Evolutionary conservation across 1,284 basidiomycete species (phyloP).

Genomic region (Testicularia cyperi): DNA sequence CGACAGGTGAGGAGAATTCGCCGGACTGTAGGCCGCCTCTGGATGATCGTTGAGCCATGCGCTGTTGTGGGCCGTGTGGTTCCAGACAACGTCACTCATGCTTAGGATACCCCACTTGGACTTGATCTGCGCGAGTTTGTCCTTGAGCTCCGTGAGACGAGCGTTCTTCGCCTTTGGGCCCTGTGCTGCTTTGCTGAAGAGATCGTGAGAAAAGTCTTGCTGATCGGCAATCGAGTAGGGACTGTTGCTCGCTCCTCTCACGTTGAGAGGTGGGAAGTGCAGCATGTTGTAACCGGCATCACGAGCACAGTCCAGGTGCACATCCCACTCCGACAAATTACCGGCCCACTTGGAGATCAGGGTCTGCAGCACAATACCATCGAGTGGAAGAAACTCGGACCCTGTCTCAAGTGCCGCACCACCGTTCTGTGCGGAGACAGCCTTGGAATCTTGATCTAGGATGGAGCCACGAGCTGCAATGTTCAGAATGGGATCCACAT

Average conservation of each 20-base stretch:
- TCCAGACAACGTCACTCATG: conserved; percentile 54
- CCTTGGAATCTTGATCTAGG: conserved; percentile 19
- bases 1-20: conserved; percentile 53
- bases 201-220: conserved; percentile 45
- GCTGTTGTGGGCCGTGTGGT: conserved; percentile 51
- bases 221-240: conserved; percentile 55
- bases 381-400: conserved; percentile 34
- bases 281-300: conserved; percentile 56
- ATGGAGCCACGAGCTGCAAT: conserved; percentile 34
- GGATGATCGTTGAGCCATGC: conserved; percentile 55
- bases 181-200: conserved; percentile 34
- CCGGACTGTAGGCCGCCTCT: conserved; percentile 50
- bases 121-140: conserved; percentile 31
- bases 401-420: conserved; percentile 27
- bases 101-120: conserved; percentile 48
- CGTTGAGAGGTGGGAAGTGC: conserved; percentile 53
- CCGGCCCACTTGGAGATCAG: conserved; percentile 58
- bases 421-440: conserved; percentile 24
- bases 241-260: conserved; percentile 46
- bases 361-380: conserved; percentile 49
- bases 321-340: conserved; percentile 41
- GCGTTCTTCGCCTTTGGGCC: conserved; percentile 21
- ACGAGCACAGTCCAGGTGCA: conserved; percentile 47
- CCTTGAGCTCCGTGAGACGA: conserved; percentile 30
- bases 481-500: conserved; percentile 51